These are phyloP conservation scores for Amanita muscaria DNA, from an alignment of 768 basidiomycete genomes.

Conservation along the genomic window DNA sequence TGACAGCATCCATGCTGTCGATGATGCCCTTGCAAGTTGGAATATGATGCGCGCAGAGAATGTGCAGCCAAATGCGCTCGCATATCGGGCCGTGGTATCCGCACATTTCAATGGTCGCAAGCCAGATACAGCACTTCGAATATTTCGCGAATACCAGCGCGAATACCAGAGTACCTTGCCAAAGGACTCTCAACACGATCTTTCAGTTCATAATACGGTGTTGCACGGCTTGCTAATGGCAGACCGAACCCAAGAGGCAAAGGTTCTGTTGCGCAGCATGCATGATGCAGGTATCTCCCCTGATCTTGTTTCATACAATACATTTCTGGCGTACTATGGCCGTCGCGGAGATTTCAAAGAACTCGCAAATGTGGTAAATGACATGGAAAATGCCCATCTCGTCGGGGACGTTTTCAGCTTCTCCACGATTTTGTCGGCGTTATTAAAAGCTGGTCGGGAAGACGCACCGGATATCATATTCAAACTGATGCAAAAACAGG, in stretches of 20 bases:
- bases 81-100: conserved; percentile 67
- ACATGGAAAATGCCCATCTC: conserved; percentile 46
- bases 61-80: conserved; percentile 48
- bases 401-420: conserved; percentile 78
- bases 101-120: conserved; percentile 45
- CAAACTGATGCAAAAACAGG: conserved; percentile 67
- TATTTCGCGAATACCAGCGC: conserved; percentile 44
- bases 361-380: conserved; percentile 48
- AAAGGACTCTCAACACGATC: conserved; percentile 15
- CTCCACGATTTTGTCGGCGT: conserved; percentile 74
- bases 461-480: conserved; percentile 62
- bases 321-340: conserved; percentile 60
- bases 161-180: conserved; percentile 17
- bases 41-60: conserved; percentile 48
- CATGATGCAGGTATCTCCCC: conserved; percentile 45
- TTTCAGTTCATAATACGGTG: conserved; percentile 65
- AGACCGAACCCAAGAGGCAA: conserved; percentile 31
- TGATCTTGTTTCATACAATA: conserved; percentile 76
- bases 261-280: conserved; percentile 36
- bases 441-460: conserved; percentile 57
- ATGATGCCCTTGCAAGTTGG: conserved; percentile 56
- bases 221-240: conserved; percentile 54
- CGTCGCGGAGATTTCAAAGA: conserved; percentile 53
- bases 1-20: conserved; percentile 37
- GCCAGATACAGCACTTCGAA: conserved; percentile 39